A percentile compares a stretch with the other conserved stretches of the same genome.
These are phyloP conservation scores for Discostella pseudostelligera DNA, from an alignment of 108 stramenopile genomes.

Conservation along the genomic window DNA sequence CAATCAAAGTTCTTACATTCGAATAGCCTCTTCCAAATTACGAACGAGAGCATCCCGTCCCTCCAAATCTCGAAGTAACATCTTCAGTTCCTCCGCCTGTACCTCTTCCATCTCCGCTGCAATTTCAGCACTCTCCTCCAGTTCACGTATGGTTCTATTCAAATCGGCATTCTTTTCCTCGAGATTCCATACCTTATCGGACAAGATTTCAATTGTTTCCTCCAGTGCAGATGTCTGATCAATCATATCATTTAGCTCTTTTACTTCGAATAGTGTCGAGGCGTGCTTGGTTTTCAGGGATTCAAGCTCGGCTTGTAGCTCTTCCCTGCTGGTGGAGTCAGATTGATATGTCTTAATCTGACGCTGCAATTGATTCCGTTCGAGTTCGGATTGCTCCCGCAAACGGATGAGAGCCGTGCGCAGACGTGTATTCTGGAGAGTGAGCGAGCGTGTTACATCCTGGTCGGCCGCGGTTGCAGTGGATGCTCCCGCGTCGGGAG, in stretches of 20 bases:
- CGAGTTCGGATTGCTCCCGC: conserved; percentile 71
- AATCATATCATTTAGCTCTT: conserved; percentile 82
- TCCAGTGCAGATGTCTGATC: conserved; percentile 81
- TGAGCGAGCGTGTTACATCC: conserved; percentile 63
- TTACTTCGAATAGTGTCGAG: conserved; percentile 53
- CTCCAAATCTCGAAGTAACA: conserved; percentile 74
- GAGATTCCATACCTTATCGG: conserved; percentile 67
- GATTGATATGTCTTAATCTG: conserved; percentile 48
- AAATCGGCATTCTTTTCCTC: conserved; percentile 69
- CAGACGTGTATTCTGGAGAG: conserved; percentile 75
- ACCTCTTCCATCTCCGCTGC: conserved; percentile 92
- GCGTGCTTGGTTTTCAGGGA: conserved; percentile 28
- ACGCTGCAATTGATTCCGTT: conserved; percentile 70
- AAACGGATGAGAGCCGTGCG: conserved; percentile 80
- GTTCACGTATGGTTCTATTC: conserved; percentile 61
- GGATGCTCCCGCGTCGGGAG: conserved; percentile 15
- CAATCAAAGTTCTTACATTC: conserved; percentile 57
- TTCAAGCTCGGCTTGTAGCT: conserved; percentile 38
- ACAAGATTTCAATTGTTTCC: conserved; percentile 77
- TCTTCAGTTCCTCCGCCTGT: conserved; percentile 80
- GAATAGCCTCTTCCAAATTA: conserved; percentile 89
- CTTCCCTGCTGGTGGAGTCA: conserved; percentile 54
- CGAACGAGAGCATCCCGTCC: conserved; percentile 69
- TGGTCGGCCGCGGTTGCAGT: conserved; percentile 28
- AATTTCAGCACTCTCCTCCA: conserved; percentile 89